Evolutionary conservation across 495 filamentous ascomycete species (phyloP), one percentile per base, ranked within the genome.

Genomic region (Talaromyces wortmannii): DNA sequence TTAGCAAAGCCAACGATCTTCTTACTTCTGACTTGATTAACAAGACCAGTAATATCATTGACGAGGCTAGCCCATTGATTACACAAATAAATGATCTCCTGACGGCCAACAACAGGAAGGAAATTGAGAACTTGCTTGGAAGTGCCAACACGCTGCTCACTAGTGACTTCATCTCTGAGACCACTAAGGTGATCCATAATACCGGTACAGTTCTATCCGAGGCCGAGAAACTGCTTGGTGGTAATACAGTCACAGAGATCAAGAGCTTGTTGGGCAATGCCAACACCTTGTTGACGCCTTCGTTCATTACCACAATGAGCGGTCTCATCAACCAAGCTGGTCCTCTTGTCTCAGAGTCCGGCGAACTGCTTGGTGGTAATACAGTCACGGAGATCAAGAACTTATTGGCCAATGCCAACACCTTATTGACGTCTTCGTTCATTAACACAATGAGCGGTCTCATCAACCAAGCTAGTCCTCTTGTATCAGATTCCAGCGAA

Each of bases 51-150:
- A 59, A 59, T 3, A 56, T 73, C 15, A 67, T 72, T 36, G 64
- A 60, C 31, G 67, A 60, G 0, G 63, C 73, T 6, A 55, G 56
- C 23, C 65, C 75, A 15, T 58, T 79, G n/a, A 57, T 79, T 10
- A 57, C 56, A 7, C 75, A 78, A 46, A 74, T 70, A n/a, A 69
- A 72, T 50, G 54, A 54, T 36, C 56, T 78, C 31, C 50, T 79
- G 45, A 69, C 69, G 4, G 31, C 60, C 1, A 55, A 66, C 15
- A 67, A 63, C 13, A 58, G 71, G 45, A 63, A 66, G 15, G 68
- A 75, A 43, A 68, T 78, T 36, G 63, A 68, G 42, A 57, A 16
- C 7, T 55, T 78, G 15, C 54, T 78, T 13, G 61, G 59, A 7
- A 78, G 74, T 33, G 73, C 67, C 55, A 62, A 67, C 48, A 61